Evolutionary conservation across 2,329 filamentous ascomycete genomes (phyloP).

Genomic region (Paradendryphiella salina): DNA sequence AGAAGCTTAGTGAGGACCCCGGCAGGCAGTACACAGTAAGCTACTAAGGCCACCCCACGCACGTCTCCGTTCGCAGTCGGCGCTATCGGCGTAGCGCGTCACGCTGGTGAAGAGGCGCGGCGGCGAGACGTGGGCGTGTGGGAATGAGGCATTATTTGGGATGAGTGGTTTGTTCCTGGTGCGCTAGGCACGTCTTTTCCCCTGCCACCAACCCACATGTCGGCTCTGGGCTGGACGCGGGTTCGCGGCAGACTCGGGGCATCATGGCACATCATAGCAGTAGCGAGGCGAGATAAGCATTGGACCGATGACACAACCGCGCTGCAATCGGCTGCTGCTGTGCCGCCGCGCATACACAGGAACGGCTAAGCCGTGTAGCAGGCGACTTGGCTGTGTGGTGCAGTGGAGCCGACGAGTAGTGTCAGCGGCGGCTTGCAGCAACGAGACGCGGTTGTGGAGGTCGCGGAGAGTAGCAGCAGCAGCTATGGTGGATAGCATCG

Average conservation of each 20-base stretch:
- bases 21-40: too few species aligned
- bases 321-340: neutral
- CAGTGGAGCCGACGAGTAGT: constrained; percentile 24
- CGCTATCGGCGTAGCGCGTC: constrained; percentile 17
- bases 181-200: constrained; percentile 3
- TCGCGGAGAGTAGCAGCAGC: neutral
- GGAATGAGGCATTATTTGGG: constrained; percentile 23
- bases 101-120: constrained; percentile 3
- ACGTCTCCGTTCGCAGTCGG: constrained; percentile 7
- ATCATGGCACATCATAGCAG: constrained; percentile 3
- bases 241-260: constrained; percentile 12
- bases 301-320: constrained; percentile 22
- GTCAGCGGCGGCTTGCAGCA: constrained; percentile 24
- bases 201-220: constrained; percentile 3
- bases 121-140: neutral
- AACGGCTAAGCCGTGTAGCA: constrained; percentile 15
- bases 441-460: constrained; percentile 9
- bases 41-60: constrained; percentile 17
- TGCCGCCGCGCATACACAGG: constrained; percentile 8
- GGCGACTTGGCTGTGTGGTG: constrained; percentile 7
- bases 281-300: constrained; percentile 25
- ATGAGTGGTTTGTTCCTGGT: constrained; percentile 15
- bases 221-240: constrained; percentile 1
- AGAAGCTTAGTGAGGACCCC: constrained; percentile 27
- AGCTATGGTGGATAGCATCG: neutral